Percentiles rank a stretch among this genome's conserved stretches.
These are phyloP conservation scores for Pinus tabuliformis DNA, from an alignment of 75 land plant genomes.

Conservation along the genomic window DNA sequence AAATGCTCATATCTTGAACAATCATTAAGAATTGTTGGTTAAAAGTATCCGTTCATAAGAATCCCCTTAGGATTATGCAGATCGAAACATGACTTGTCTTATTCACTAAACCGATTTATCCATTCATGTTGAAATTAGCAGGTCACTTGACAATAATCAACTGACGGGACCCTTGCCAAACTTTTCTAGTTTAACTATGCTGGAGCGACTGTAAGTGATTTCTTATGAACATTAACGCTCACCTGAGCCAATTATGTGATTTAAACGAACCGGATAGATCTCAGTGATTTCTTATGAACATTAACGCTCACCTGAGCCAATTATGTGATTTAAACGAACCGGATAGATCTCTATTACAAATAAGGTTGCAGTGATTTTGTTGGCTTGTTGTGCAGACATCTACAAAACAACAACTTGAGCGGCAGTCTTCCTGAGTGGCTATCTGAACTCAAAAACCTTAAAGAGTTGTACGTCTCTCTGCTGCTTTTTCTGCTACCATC, in stretches of 20 bases:
- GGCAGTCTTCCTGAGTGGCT: neutral
- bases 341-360: too few species aligned
- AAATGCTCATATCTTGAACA: too few species aligned
- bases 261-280: too few species aligned
- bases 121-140: neutral
- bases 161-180: neutral
- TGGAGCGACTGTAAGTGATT: constrained; percentile 6
- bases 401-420: constrained; percentile 2
- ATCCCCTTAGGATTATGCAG: neutral
- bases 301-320: neutral
- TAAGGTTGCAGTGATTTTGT: neutral
- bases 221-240: too few species aligned
- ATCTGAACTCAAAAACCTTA: neutral
- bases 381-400: neutral
- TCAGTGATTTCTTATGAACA: neutral
- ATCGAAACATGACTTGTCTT: neutral
- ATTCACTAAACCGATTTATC: neutral
- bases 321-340: neutral
- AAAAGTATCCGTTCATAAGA: neutral
- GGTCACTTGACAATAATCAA: neutral
- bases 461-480: neutral
- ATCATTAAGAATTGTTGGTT: too few species aligned
- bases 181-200: neutral
- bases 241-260: too few species aligned
- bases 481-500: too few species aligned